Conservation (phyloP, 2,329 filamentous ascomycete genomes). For the Phymatotrichopsis omnivora region DNA sequence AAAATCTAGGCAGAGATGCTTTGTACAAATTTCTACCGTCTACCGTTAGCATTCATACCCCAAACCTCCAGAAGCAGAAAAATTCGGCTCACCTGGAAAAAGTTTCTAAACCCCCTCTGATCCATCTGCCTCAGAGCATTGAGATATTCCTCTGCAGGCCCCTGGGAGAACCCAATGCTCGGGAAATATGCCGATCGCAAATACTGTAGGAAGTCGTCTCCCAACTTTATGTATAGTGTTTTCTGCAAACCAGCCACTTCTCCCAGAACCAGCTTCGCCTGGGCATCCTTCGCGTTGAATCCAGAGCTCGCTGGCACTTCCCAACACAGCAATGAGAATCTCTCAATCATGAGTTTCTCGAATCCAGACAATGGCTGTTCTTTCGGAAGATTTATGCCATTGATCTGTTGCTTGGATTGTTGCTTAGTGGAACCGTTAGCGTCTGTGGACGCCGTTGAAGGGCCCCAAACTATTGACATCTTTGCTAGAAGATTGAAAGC, state of each 20-base stretch:
- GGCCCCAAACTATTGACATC: constrained; percentile 80
- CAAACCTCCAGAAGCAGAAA: no score
- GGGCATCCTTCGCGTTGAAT: constrained; percentile 79
- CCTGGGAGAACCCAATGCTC: constrained; percentile 27
- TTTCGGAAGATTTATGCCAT: constrained; percentile 27
- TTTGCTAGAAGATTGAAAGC: constrained; percentile 72
- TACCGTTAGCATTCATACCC: no score
- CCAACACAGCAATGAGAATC: constrained; percentile 86
- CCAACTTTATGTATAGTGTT: constrained; percentile 82
- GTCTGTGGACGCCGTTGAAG: constrained; percentile 33
- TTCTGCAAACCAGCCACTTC: constrained; percentile 85
- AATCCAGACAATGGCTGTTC: constrained; percentile 64
- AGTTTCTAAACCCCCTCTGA: constrained; percentile 29
- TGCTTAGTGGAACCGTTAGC: constrained; percentile 33
- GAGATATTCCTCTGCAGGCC: constrained; percentile 29
- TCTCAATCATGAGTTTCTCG: constrained; percentile 77
- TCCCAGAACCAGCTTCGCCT: constrained; percentile 74
- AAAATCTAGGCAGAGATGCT: no score
- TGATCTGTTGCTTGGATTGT: constrained; percentile 40
- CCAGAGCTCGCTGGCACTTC: constrained; percentile 66
- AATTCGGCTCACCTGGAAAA: constrained; percentile 30
- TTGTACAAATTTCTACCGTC: no score
- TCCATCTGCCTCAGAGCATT: constrained; percentile 25
- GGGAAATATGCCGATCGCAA: constrained; percentile 29
- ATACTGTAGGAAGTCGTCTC: constrained; percentile 57